Conservation (phyloP, 164 flowering plant genomes). For the Vitis rupestris region DNA sequence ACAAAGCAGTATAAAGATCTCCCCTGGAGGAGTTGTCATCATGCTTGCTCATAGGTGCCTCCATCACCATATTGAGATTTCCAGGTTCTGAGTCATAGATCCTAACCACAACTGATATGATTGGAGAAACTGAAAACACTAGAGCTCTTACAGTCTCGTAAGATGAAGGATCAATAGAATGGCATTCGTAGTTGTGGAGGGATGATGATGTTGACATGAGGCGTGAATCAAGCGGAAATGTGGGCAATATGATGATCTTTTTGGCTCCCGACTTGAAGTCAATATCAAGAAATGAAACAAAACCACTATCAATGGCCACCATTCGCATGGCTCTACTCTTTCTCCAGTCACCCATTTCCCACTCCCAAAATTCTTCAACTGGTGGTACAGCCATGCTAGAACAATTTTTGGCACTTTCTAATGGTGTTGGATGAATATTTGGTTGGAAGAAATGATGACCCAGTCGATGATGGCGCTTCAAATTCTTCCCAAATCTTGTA, state of each 20-base stretch:
- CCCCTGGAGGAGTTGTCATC: slow-evolving; percentile 46
- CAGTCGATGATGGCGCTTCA: slow-evolving; percentile 69
- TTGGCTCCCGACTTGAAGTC: slow-evolving; percentile 53
- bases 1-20: slow-evolving; percentile 59
- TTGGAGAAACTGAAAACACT: slow-evolving; percentile 64
- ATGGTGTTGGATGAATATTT: slow-evolving; percentile 44
- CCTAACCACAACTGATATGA: slow-evolving; percentile 64
- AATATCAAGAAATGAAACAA: slow-evolving; percentile 71
- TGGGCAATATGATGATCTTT: slow-evolving; percentile 66
- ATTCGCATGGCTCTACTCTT: slow-evolving; percentile 78
- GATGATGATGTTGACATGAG: slow-evolving; percentile 48
- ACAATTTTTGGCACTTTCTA: slow-evolving; percentile 34
- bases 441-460: slow-evolving; percentile 40
- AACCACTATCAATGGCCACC: slow-evolving; percentile 79
- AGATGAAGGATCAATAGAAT: slow-evolving; percentile 28
- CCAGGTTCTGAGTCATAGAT: slow-evolving; percentile 71
- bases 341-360: slow-evolving; percentile 99
- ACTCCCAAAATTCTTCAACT: slow-evolving; percentile 82
- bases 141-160: slow-evolving; percentile 65
- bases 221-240: slow-evolving; percentile 87
- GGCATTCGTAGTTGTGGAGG: slow-evolving; percentile 37
- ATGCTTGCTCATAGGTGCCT: slow-evolving; percentile 56
- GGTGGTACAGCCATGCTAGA: slow-evolving; percentile 27
- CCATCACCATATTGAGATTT: slow-evolving; percentile 50
- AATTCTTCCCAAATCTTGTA: slow-evolving; percentile 71